A percentile compares a stretch with the other conserved stretches of the same genome.
Evolutionary conservation across 441 rosid species (phyloP).

Genomic region (Adansonia rubrostipa): DNA sequence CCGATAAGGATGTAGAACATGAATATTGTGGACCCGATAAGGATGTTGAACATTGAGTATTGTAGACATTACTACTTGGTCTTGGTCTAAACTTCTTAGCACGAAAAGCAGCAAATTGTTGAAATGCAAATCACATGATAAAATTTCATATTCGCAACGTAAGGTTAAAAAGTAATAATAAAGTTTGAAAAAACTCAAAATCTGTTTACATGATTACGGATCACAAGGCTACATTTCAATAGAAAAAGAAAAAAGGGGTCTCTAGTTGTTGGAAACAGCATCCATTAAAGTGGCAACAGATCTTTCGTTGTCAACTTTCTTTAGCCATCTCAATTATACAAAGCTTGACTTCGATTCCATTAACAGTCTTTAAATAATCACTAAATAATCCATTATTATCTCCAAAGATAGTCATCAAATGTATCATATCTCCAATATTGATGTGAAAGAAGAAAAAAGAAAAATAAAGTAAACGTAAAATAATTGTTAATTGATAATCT

Average conservation of each 20-base stretch:
- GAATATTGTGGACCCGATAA: no score
- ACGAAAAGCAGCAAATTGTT: background rate
- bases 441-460: no score
- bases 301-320: background rate
- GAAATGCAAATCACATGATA: background rate
- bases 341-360: background rate
- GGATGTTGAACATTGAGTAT: no score
- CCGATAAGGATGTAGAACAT: no score
- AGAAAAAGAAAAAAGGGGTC: no score
- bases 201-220: background rate
- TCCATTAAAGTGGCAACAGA: conserved; percentile 11
- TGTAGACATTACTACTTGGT: no score
- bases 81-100: background rate
- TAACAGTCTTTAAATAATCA: no score
- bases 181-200: background rate
- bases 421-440: background rate
- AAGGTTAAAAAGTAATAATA: background rate
- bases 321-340: background rate
- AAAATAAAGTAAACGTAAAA: background rate
- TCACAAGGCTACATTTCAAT: background rate
- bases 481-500: background rate
- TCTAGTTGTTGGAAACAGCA: conserved; percentile 13
- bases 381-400: background rate
- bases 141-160: background rate
- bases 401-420: background rate